These are phyloP conservation scores for Verticillium nubilum DNA, from an alignment of 2,329 filamentous ascomycete species.

Conservation along the genomic window DNA sequence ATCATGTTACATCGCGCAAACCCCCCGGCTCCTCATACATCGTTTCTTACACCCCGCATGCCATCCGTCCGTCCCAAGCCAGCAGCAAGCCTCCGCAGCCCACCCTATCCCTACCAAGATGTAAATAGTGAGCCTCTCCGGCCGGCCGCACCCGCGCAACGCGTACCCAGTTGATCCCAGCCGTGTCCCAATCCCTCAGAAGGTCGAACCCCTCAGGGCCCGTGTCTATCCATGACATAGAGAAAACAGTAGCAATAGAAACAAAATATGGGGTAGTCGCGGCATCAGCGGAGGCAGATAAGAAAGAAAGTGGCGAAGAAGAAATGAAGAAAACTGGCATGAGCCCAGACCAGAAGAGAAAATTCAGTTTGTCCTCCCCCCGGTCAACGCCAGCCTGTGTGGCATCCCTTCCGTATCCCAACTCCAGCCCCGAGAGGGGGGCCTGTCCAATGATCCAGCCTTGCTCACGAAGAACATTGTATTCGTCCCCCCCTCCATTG, in stretches of 20 bases:
- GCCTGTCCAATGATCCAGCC: background rate
- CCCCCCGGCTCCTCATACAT: background rate
- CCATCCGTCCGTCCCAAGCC: slow-evolving; percentile 1
- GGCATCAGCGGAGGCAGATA: background rate
- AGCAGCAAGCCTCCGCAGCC: slow-evolving; percentile 2
- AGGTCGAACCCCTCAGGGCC: background rate
- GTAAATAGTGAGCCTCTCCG: slow-evolving; percentile 2
- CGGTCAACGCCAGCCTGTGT: background rate
- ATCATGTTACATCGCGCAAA: slow-evolving; percentile 5
- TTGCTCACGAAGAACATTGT: background rate
- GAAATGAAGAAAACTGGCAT: background rate
- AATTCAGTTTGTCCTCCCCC: slow-evolving; percentile 1
- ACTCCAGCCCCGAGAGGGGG: background rate
- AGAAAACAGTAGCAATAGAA: background rate
- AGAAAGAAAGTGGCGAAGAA: background rate
- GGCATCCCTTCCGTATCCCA: slow-evolving; percentile 1
- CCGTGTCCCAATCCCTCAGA: slow-evolving; percentile 1
- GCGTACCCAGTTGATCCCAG: slow-evolving; percentile 4
- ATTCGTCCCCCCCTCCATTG: background rate
- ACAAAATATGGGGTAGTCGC: background rate
- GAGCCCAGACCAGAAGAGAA: background rate
- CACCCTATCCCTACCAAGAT: background rate
- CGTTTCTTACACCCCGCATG: background rate
- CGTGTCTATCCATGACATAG: background rate
- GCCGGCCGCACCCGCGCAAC: background rate